These are phyloP conservation scores for Magnaporthiopsis poae DNA, from an alignment of 2,329 filamentous ascomycete species.

Conservation along the genomic window DNA sequence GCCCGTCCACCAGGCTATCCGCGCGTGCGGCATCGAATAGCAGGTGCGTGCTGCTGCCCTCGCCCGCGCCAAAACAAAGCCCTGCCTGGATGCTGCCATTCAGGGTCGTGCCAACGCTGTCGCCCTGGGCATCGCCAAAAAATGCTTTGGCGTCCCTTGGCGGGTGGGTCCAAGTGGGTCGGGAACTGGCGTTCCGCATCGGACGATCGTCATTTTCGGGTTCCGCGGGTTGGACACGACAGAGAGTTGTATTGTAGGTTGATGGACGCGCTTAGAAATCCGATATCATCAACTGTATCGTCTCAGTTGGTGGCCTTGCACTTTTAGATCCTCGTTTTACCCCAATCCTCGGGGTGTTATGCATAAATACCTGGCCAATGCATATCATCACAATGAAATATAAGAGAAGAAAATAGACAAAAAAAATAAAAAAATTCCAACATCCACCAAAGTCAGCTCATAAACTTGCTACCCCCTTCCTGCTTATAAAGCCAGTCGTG, in stretches of 20 bases:
- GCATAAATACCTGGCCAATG: not conserved
- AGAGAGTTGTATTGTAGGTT: no score
- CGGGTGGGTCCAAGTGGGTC: not conserved
- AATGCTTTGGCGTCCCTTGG: not conserved
- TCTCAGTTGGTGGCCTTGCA: not conserved
- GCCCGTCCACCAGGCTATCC: no score
- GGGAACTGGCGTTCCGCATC: not conserved
- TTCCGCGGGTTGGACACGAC: not conserved
- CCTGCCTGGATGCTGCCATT: not conserved
- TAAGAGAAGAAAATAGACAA: not conserved
- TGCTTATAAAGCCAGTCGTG: slow-evolving; percentile 66
- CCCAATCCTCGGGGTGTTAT: not conserved
- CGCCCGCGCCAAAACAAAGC: not conserved
- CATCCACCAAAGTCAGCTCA: slow-evolving; percentile 8
- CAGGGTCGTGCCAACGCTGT: not conserved
- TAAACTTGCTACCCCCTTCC: slow-evolving; percentile 22
- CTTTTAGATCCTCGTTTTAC: not conserved
- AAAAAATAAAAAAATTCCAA: not conserved
- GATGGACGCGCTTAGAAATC: not conserved
- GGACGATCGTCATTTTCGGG: not conserved
- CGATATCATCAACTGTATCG: not conserved
- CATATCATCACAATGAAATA: not conserved
- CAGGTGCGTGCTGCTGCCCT: no score
- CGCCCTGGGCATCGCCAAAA: not conserved
- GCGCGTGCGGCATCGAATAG: no score